Percentiles rank a stretch among this genome's conserved stretches.
phyloP scores from a whole-genome alignment of 768 basidiomycete species.

The Steccherinum ochraceum region DNA sequence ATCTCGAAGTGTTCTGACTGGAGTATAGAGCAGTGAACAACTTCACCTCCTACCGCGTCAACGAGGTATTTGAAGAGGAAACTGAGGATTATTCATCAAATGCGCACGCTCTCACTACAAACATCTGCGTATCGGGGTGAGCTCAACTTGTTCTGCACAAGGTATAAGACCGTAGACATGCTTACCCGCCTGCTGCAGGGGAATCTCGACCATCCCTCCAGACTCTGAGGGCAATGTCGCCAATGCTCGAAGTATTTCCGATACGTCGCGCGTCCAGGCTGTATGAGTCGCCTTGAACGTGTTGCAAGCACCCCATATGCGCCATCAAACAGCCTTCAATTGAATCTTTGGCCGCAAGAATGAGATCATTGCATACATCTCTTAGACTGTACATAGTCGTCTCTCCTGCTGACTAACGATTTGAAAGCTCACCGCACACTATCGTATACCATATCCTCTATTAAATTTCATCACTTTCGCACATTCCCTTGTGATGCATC shows the following conservation, averaged over 20 bases:
- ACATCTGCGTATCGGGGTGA: background rate
- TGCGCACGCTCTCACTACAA: background rate
- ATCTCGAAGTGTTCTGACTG: background rate
- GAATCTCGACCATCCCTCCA: background rate
- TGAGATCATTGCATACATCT: too few relatives aligned
- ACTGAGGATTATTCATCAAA: background rate
- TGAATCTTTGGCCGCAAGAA: too few relatives aligned
- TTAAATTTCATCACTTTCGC: background rate
- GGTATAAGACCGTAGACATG: too few relatives aligned
- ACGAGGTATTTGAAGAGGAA: background rate
- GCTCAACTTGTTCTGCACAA: too few relatives aligned
- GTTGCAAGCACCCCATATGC: too few relatives aligned
- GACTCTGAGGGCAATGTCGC: background rate
- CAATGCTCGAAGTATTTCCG: too few relatives aligned
- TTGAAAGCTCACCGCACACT: background rate
- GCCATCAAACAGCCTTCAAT: too few relatives aligned
- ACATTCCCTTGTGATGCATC: constrained; percentile 13
- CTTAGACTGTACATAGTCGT: too few relatives aligned
- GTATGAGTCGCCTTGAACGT: too few relatives aligned
- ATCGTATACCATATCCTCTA: background rate
- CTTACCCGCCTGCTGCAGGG: background rate
- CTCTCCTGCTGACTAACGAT: background rate
- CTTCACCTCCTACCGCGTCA: background rate
- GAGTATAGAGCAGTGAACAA: background rate
- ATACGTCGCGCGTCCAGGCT: too few relatives aligned